Evolutionary conservation across 2,329 filamentous ascomycete genomes (phyloP).

Genomic region (Boeremia lycopersici): DNA sequence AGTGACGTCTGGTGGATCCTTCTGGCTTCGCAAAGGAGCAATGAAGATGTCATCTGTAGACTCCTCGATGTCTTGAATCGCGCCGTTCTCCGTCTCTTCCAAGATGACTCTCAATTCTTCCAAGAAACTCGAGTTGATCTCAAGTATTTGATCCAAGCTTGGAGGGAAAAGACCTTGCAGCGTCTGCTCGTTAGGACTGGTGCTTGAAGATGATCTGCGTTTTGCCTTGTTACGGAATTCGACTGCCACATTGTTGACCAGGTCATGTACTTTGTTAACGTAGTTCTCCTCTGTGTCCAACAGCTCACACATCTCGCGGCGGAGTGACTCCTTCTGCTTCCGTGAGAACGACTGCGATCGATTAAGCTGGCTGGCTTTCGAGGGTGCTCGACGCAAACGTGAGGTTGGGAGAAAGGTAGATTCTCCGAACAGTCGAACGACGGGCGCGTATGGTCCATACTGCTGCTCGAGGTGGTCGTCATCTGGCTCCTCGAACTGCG

Average conservation of each 20-base stretch:
- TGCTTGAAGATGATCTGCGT: slow-evolving; percentile 62
- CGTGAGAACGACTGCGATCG: slow-evolving; percentile 77
- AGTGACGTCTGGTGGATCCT: slow-evolving; percentile 68
- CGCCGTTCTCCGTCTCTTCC: slow-evolving; percentile 82
- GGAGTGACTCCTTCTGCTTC: slow-evolving; percentile 81
- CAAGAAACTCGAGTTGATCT: slow-evolving; percentile 81
- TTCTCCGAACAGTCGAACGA: slow-evolving; percentile 81
- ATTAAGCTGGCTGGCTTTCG: slow-evolving; percentile 80
- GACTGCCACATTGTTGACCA: slow-evolving; percentile 79
- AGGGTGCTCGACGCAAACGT: slow-evolving; percentile 82
- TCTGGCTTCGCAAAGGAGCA: slow-evolving; percentile 42
- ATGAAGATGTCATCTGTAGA: slow-evolving; percentile 49
- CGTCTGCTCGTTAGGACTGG: slow-evolving; percentile 74
- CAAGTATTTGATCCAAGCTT: slow-evolving; percentile 78
- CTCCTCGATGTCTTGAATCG: slow-evolving; percentile 75
- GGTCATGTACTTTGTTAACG: slow-evolving; percentile 81
- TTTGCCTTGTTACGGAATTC: slow-evolving; percentile 77
- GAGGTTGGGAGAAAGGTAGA: slow-evolving; percentile 86
- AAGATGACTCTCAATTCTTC: slow-evolving; percentile 76
- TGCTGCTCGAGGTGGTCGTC: slow-evolving; percentile 71
- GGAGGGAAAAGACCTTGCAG: slow-evolving; percentile 79
- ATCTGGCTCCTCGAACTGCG: slow-evolving; percentile 65
- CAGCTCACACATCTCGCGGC: slow-evolving; percentile 87
- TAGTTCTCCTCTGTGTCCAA: slow-evolving; percentile 95
- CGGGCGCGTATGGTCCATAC: slow-evolving; percentile 77